phyloP scores from a whole-genome alignment of 2,329 filamentous ascomycete genomes.

The Pseudocercospora eumusae region DNA sequence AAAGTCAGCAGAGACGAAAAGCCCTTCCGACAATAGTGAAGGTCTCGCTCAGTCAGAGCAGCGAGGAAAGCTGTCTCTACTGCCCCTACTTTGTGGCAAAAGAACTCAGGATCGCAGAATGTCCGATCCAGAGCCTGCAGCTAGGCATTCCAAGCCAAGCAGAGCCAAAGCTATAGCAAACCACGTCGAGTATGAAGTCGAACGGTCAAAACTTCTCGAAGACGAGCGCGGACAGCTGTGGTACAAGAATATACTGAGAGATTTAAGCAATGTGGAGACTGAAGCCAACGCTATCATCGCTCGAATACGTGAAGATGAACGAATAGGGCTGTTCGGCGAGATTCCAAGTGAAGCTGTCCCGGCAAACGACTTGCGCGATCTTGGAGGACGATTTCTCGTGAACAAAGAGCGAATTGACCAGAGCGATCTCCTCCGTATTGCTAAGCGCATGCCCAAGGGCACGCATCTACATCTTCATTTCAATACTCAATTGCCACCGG shows the following conservation, averaged over 20 bases:
- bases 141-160: neutral
- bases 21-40: neutral
- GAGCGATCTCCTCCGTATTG: conserved; percentile 61
- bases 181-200: conserved; percentile 28
- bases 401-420: conserved; percentile 49
- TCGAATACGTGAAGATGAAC: conserved; percentile 47
- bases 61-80: conserved; percentile 17
- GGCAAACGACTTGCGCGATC: conserved; percentile 43
- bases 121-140: conserved; percentile 10
- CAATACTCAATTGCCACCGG: conserved; percentile 69
- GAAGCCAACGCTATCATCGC: conserved; percentile 42
- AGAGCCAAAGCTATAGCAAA: conserved; percentile 11
- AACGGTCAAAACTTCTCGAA: conserved; percentile 36
- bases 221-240: conserved; percentile 40
- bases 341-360: conserved; percentile 47
- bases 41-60: neutral
- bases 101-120: conserved; percentile 4
- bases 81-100: conserved; percentile 13
- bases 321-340: conserved; percentile 46
- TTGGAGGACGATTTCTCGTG: conserved; percentile 51
- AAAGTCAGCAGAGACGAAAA: neutral
- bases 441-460: conserved; percentile 67
- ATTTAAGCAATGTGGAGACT: conserved; percentile 34
- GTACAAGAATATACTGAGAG: conserved; percentile 40
- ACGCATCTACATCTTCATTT: conserved; percentile 75